phyloP scores from a whole-genome alignment of 1,284 basidiomycete species.

The Cryptococcus amylolentus region DNA sequence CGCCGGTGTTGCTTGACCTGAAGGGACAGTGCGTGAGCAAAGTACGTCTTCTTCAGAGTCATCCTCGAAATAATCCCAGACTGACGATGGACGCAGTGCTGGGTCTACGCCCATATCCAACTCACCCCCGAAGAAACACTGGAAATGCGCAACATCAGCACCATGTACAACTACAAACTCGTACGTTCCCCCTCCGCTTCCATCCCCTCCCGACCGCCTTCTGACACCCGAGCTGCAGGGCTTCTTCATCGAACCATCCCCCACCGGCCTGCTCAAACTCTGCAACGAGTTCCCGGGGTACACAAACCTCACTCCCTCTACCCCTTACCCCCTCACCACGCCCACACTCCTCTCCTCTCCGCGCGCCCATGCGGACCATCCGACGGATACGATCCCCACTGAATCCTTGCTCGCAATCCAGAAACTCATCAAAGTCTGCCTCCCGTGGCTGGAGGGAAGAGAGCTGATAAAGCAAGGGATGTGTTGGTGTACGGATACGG shows the following conservation, averaged over 20 bases:
- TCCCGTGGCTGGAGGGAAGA: conserved; percentile 31
- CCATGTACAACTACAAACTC: conserved; percentile 30
- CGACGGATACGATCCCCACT: conserved; percentile 40
- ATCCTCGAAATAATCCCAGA: conserved; percentile 2
- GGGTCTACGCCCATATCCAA: conserved; percentile 45
- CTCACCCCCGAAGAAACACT: conserved; percentile 38
- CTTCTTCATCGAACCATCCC: conserved; percentile 33
- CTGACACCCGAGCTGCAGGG: conserved; percentile 6
- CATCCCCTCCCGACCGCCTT: not conserved
- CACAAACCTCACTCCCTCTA: conserved; percentile 15
- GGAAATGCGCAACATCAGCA: conserved; percentile 24
- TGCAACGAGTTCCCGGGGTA: conserved; percentile 40
- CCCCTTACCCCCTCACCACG: conserved; percentile 20
- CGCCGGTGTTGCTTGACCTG: conserved; percentile 39
- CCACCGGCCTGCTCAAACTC: conserved; percentile 23
- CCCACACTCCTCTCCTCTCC: conserved; percentile 34
- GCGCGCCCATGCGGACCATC: conserved; percentile 42
- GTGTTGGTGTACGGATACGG: conserved; percentile 48
- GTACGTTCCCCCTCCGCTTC: conserved; percentile 1
- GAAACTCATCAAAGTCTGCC: conserved; percentile 26
- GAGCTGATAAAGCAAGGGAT: conserved; percentile 34
- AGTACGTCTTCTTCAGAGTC: conserved; percentile 1
- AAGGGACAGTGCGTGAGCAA: conserved; percentile 44
- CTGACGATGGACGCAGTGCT: conserved; percentile 18
- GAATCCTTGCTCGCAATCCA: conserved; percentile 23